A percentile compares a stretch with the other conserved stretches of the same genome.
These are phyloP conservation scores for Ceratocystis huliohia DNA, from an alignment of 2,329 filamentous ascomycete genomes.

Conservation along the genomic window DNA sequence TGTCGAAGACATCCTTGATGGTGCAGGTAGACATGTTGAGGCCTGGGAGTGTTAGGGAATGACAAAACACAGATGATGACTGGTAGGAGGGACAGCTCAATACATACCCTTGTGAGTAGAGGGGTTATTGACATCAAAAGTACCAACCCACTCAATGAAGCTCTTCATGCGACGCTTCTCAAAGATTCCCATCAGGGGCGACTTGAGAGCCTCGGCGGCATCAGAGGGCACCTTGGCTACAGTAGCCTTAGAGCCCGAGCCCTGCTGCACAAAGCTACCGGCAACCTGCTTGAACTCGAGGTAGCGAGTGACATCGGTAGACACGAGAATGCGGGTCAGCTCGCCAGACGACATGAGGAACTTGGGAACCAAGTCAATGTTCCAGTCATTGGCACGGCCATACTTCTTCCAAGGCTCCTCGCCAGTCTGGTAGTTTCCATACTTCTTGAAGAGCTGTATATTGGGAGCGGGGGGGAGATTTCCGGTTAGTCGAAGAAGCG, in stretches of 20 bases:
- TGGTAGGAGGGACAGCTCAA: neutral
- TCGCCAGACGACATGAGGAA: slow-evolving; percentile 97
- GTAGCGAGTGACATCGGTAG: slow-evolving; percentile 80
- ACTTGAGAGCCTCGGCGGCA: slow-evolving; percentile 77
- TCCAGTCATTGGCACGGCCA: slow-evolving; percentile 94
- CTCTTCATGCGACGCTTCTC: slow-evolving; percentile 96
- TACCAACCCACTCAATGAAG: slow-evolving; percentile 91
- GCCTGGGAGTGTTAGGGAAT: slow-evolving; percentile 37
- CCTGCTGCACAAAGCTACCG: slow-evolving; percentile 92
- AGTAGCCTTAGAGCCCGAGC: slow-evolving; percentile 66
- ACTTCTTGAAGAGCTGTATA: slow-evolving; percentile 82
- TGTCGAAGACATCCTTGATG: slow-evolving; percentile 99
- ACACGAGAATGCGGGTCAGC: slow-evolving; percentile 95
- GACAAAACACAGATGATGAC: neutral
- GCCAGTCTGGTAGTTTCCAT: slow-evolving; percentile 65
- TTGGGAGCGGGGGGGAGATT: neutral
- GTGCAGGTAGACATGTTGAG: slow-evolving; percentile 66
- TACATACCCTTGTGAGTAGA: slow-evolving; percentile 74
- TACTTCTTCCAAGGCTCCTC: slow-evolving; percentile 98
- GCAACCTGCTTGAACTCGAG: slow-evolving; percentile 91
- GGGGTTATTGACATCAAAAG: slow-evolving; percentile 69
- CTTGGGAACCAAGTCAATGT: slow-evolving; percentile 97
- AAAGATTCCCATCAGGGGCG: slow-evolving; percentile 90
- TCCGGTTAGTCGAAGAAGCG: neutral
- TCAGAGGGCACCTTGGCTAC: slow-evolving; percentile 96